A percentile compares a stretch with the other conserved stretches of the same genome.
Conservation (phyloP, 2,329 filamentous ascomycete species). For the Xylaria arbuscula region DNA sequence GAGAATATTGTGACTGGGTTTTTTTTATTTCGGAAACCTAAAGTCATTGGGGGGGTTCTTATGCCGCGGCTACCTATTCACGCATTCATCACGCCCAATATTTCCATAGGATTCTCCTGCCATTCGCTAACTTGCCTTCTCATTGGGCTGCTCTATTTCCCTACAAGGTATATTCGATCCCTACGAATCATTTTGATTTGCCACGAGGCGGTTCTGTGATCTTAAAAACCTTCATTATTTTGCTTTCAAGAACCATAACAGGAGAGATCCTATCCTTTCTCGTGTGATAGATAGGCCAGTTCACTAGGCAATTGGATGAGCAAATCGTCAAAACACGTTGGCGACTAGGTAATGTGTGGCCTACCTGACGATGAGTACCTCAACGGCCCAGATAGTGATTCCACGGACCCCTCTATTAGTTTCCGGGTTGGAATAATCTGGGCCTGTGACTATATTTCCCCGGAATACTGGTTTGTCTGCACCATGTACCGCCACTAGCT, state of each 20-base stretch:
- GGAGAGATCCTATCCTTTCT: slow-evolving; percentile 5
- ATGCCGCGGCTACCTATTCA: slow-evolving; percentile 1
- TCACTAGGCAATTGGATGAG: slow-evolving; percentile 33
- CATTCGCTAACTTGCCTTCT: background rate
- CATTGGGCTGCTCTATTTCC: background rate
- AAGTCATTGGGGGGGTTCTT: slow-evolving; percentile 3
- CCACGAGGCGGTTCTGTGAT: slow-evolving; percentile 17
- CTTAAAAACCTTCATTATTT: slow-evolving; percentile 19
- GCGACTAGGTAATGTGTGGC: slow-evolving; percentile 15
- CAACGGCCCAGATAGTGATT: background rate
- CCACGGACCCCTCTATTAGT: background rate
- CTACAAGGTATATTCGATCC: background rate
- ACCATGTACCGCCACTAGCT: slow-evolving; percentile 30
- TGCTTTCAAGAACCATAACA: slow-evolving; percentile 6
- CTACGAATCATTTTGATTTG: background rate
- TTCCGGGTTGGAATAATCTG: background rate
- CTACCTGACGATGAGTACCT: slow-evolving; percentile 25
- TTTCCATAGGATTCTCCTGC: slow-evolving; percentile 3
- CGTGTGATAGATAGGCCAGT: slow-evolving; percentile 11
- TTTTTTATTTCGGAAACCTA: slow-evolving; percentile 11
- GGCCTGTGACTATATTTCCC: background rate
- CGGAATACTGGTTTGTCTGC: background rate
- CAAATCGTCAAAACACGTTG: slow-evolving; percentile 18
- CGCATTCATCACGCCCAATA: slow-evolving; percentile 8
- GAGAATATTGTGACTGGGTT: slow-evolving; percentile 1